Conservation (phyloP, 352 stramenopile species). For the Globisporangium heterothallicum region DNA sequence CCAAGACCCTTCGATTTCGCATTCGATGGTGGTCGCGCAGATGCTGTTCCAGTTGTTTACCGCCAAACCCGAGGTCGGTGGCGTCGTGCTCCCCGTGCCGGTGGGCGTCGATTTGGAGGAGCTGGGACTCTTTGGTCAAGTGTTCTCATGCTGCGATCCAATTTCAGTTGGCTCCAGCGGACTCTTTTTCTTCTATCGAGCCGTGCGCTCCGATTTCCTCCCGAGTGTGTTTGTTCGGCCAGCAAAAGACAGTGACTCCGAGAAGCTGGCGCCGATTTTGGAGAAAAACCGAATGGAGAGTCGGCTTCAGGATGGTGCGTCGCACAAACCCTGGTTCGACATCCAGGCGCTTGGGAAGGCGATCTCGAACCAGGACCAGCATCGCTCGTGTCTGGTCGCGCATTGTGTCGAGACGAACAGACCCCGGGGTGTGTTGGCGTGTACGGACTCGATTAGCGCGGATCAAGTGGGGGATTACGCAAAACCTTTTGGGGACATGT, state of each 20-base stretch:
- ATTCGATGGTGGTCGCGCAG: constrained; percentile 22
- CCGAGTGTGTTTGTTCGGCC: constrained; percentile 30
- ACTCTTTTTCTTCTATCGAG: constrained; percentile 56
- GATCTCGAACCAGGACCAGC: constrained; percentile 42
- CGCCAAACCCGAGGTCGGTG: constrained; percentile 28
- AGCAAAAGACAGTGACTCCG: constrained; percentile 19
- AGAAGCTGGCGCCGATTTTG: constrained; percentile 21
- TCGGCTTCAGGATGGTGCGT: constrained; percentile 27
- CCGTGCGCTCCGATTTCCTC: constrained; percentile 39
- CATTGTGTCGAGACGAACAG: constrained; percentile 27
- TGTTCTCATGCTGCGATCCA: constrained; percentile 48
- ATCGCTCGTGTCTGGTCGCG: constrained; percentile 49
- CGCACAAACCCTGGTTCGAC: constrained; percentile 42
- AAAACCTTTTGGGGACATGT: constrained; percentile 58
- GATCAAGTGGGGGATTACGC: constrained; percentile 45
- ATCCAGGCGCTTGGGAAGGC: constrained; percentile 15
- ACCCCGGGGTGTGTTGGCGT: constrained; percentile 37
- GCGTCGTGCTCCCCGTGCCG: constrained; percentile 44
- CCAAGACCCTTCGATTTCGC: constrained; percentile 21
- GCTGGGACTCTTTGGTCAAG: constrained; percentile 51
- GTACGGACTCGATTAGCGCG: constrained; percentile 36
- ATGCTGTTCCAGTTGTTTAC: constrained; percentile 43
- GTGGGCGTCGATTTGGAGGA: constrained; percentile 49
- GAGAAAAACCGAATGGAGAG: constrained; percentile 27
- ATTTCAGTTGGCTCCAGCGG: constrained; percentile 38